Base-by-base conservation (phyloP, 306 rosid species). In the Sicyos baderoa region DNA sequence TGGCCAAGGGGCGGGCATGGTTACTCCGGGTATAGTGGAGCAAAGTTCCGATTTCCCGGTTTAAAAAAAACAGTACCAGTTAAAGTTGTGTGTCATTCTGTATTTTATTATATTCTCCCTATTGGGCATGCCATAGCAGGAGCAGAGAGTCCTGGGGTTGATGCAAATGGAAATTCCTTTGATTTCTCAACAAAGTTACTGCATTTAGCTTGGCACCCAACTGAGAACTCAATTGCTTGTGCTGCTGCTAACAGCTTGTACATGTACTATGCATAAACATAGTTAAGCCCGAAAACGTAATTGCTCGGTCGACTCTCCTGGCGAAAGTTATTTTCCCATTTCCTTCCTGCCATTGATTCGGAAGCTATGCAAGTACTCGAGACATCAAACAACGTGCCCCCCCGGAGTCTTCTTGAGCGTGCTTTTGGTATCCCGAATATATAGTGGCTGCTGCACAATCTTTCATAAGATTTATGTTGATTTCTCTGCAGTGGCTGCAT, bases 201-300 rank as follows among this genome's bases (percentile, higher is more conserved):
- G 29, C 92, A 82, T 74, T 82, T 87, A 57, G 92, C 89, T 22
- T 87, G 92, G 92, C 92, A 87, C 70, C 92, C 89, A 21, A 72
- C 87, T 6, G 89, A 84, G 65, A 84, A 87, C 72, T 79, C 89
- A 6, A 76, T 87, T 15, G 92, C 92, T 50, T 87, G 92, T 68
- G 92, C 92, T 72, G 89, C 92, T 73, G 80, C 87, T 63, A 87
- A 87, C 75, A 87, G 89, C 84, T 82, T 87, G 65, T 84, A 82
- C 77, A 79, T 84, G 87, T 87, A 87, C 69, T 82, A 84, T 56
- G 92, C 92, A 18, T 87, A 79, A 72, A 75, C 53, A n/a, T 53
- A 73, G 81, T 60, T 40, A 5, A 72, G 80, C 73, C 63, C 27
- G 79, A 54, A 37, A 27, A 21, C 58, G 27, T 17, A 68, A 47